A percentile compares a stretch with the other conserved stretches of the same genome.
phyloP scores from a whole-genome alignment of 345 rosid genomes.

The Theobroma cacao region DNA sequence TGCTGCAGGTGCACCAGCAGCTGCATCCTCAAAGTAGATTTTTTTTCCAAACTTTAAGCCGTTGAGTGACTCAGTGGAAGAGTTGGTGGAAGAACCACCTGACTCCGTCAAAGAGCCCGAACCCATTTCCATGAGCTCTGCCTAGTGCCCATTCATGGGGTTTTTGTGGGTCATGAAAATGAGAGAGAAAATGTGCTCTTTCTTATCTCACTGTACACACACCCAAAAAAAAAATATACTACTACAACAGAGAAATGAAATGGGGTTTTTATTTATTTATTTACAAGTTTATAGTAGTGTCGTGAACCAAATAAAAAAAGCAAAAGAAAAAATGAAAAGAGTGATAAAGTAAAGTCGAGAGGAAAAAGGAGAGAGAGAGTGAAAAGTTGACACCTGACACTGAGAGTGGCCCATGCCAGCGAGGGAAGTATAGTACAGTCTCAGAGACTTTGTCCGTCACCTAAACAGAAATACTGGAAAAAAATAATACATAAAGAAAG shows the following conservation, averaged over 20 bases:
- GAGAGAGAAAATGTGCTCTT: conserved; percentile 6
- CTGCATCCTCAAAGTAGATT: conserved; percentile 64
- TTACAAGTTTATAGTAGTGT: no score
- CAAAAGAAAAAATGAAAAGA: not conserved
- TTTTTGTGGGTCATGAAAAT: conserved; percentile 5
- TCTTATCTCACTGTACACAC: not conserved
- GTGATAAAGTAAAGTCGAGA: not conserved
- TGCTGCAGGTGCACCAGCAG: conserved; percentile 29
- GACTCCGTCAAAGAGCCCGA: conserved; percentile 54
- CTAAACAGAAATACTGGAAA: not conserved
- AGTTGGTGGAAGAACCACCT: conserved; percentile 50
- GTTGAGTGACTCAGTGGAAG: conserved; percentile 46
- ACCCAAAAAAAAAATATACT: not conserved
- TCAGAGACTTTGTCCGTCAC: not conserved
- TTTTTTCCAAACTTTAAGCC: conserved; percentile 49
- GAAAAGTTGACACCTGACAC: not conserved
- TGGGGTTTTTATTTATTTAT: not conserved
- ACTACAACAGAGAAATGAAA: not conserved
- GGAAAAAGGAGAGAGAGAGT: not conserved
- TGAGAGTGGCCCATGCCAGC: conserved; percentile 17
- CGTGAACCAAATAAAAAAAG: not conserved
- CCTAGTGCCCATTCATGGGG: conserved; percentile 23
- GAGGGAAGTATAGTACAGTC: not conserved
- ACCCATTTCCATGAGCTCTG: conserved; percentile 58
- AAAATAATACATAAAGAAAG: not conserved